These are phyloP conservation scores for Terana coerulea DNA, from an alignment of 768 basidiomycete species.

Conservation along the genomic window DNA sequence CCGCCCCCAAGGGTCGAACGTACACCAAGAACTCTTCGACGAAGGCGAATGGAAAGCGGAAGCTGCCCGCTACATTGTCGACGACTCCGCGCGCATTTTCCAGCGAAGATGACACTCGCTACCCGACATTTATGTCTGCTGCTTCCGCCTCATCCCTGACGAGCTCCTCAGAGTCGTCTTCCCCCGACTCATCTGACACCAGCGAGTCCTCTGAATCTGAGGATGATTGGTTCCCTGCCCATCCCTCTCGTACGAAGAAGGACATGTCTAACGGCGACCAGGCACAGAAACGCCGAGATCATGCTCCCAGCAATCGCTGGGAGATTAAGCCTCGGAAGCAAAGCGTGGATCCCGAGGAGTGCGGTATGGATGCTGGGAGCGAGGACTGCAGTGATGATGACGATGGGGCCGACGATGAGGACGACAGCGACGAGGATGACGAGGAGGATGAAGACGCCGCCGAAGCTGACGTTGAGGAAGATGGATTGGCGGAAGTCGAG, in stretches of 20 bases:
- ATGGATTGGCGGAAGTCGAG: slow-evolving; percentile 21
- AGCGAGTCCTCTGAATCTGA: slow-evolving; percentile 19
- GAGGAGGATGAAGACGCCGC: slow-evolving; percentile 25
- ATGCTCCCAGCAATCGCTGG: slow-evolving; percentile 49
- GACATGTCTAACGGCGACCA: slow-evolving; percentile 46
- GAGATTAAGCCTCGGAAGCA: slow-evolving; percentile 65
- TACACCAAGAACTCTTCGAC: background rate
- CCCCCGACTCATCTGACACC: slow-evolving; percentile 19
- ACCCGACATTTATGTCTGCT: slow-evolving; percentile 33
- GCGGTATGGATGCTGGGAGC: slow-evolving; percentile 58
- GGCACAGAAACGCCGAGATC: slow-evolving; percentile 28
- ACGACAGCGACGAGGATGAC: slow-evolving; percentile 54
- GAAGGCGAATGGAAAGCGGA: background rate
- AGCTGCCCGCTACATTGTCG: background rate
- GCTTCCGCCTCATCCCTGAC: slow-evolving; percentile 25
- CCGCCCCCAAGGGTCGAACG: background rate
- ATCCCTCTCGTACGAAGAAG: background rate
- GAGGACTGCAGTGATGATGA: slow-evolving; percentile 48
- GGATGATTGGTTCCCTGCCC: slow-evolving; percentile 6
- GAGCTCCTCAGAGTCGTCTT: slow-evolving; percentile 24
- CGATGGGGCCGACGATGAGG: slow-evolving; percentile 41
- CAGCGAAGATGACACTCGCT: slow-evolving; percentile 21
- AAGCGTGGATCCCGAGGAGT: slow-evolving; percentile 67
- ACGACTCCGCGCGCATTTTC: background rate
- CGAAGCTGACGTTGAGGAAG: slow-evolving; percentile 28